These are phyloP conservation scores for Kazachstania viticola DNA, from an alignment of 805 yeast species.

Conservation along the genomic window DNA sequence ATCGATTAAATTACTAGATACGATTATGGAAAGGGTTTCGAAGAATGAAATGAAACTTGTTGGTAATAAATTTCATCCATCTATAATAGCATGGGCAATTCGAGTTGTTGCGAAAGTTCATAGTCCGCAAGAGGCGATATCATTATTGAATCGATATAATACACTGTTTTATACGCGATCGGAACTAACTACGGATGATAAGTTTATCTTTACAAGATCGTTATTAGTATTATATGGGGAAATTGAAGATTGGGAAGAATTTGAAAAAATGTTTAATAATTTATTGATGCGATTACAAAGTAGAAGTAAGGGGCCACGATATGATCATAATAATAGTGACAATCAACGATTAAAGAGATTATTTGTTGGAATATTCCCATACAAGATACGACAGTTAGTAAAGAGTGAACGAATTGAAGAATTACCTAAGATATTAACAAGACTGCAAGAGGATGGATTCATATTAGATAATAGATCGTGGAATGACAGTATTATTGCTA, in stretches of 20 bases:
- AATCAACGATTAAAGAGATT: constrained; percentile 12
- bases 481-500: constrained; percentile 22
- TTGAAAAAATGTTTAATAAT: constrained; percentile 15
- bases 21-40: constrained; percentile 20
- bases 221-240: constrained; percentile 22
- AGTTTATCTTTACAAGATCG: constrained; percentile 23
- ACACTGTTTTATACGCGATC: constrained; percentile 19
- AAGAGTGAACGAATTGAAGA: constrained; percentile 8
- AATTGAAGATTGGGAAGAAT: constrained; percentile 25
- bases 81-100: constrained; percentile 28
- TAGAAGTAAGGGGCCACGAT: constrained; percentile 11
- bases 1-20: constrained; percentile 23
- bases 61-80: constrained; percentile 22
- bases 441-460: constrained; percentile 16
- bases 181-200: constrained; percentile 15
- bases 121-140: constrained; percentile 24
- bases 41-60: constrained; percentile 12
- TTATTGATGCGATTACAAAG: constrained; percentile 11
- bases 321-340: constrained; percentile 11
- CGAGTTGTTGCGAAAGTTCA: constrained; percentile 21
- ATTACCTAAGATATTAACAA: constrained; percentile 13
- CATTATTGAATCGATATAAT: constrained; percentile 24
- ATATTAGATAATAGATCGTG: constrained; percentile 24
- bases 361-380: constrained; percentile 15
- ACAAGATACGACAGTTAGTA: constrained; percentile 14